These are phyloP conservation scores for Hymenoscyphus salicellus DNA, from an alignment of 2,329 filamentous ascomycete species.

Conservation along the genomic window DNA sequence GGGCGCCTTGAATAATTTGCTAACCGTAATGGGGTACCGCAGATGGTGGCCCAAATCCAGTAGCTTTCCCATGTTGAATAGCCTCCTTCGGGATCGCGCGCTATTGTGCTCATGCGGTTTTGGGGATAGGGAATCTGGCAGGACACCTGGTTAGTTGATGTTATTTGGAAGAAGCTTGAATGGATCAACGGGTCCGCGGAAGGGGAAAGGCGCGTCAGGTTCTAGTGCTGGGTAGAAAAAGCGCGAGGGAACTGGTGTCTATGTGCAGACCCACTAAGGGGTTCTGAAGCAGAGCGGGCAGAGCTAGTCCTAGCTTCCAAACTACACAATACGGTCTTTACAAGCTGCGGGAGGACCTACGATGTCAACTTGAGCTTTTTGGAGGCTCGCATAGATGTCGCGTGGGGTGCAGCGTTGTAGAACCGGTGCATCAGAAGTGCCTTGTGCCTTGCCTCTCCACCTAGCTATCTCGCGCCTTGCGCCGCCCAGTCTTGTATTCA, in stretches of 20 bases:
- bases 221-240: neutral
- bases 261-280: slow-evolving; percentile 10
- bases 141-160: slow-evolving; percentile 18
- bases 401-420: slow-evolving; percentile 32
- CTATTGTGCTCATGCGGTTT: slow-evolving; percentile 34
- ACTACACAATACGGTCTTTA: slow-evolving; percentile 26
- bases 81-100: slow-evolving; percentile 30
- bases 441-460: slow-evolving; percentile 9
- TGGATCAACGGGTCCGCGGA: neutral
- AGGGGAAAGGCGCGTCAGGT: neutral
- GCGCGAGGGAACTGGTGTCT: slow-evolving; percentile 11
- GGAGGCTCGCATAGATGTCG: slow-evolving; percentile 35
- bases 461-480: neutral
- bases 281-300: slow-evolving; percentile 11
- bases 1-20: slow-evolving; percentile 71
- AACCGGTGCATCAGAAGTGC: slow-evolving; percentile 27
- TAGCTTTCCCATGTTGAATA: slow-evolving; percentile 43
- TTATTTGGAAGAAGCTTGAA: neutral
- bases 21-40: slow-evolving; percentile 91
- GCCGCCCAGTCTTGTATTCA: neutral
- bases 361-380: slow-evolving; percentile 34
- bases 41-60: slow-evolving; percentile 60
- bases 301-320: slow-evolving; percentile 25
- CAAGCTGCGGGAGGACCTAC: slow-evolving; percentile 36
- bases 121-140: slow-evolving; percentile 4